A percentile compares a stretch with the other conserved stretches of the same genome.
These are phyloP conservation scores for Pestalotiopsis sp. DNA, from an alignment of 2,329 filamentous ascomycete genomes.

Conservation along the genomic window DNA sequence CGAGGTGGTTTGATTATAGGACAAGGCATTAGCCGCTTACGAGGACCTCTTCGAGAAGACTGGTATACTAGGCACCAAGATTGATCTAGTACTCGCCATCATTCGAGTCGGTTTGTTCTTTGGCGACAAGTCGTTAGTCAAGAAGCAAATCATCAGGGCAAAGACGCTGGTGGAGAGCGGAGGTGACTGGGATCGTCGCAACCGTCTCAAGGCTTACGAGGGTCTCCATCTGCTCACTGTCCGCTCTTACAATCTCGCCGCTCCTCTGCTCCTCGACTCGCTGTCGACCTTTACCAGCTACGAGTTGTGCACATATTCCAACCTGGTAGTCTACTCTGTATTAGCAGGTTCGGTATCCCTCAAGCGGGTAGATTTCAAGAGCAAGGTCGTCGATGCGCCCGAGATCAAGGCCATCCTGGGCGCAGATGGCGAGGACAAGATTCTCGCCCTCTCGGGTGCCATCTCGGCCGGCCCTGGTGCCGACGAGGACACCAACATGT, in stretches of 20 bases:
- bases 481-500: slow-evolving; percentile 71
- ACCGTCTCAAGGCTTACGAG: slow-evolving; percentile 97
- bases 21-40: slow-evolving; percentile 89
- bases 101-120: slow-evolving; percentile 96
- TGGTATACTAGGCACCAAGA: slow-evolving; percentile 94
- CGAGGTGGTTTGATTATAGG: slow-evolving; percentile 51
- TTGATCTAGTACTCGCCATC: slow-evolving; percentile 94
- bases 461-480: slow-evolving; percentile 79
- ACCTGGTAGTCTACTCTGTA: slow-evolving; percentile 91
- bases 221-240: slow-evolving; percentile 90
- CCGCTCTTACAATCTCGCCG: slow-evolving; percentile 85
- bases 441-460: slow-evolving; percentile 77
- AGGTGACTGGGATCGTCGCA: slow-evolving; percentile 97
- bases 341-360: slow-evolving; percentile 91
- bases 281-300: slow-evolving; percentile 98
- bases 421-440: slow-evolving; percentile 76
- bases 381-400: slow-evolving; percentile 95
- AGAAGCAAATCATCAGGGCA: slow-evolving; percentile 90
- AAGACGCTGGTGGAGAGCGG: slow-evolving; percentile 89
- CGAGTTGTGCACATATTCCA: slow-evolving; percentile 96
- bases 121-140: slow-evolving; percentile 86
- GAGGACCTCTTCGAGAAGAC: slow-evolving; percentile 96
- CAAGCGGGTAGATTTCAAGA: slow-evolving; percentile 98
- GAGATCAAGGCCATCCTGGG: slow-evolving; percentile 98
- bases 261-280: slow-evolving; percentile 92